Base-by-base conservation (phyloP, 1,139 yeast species). In the Lodderomyces theae region DNA sequence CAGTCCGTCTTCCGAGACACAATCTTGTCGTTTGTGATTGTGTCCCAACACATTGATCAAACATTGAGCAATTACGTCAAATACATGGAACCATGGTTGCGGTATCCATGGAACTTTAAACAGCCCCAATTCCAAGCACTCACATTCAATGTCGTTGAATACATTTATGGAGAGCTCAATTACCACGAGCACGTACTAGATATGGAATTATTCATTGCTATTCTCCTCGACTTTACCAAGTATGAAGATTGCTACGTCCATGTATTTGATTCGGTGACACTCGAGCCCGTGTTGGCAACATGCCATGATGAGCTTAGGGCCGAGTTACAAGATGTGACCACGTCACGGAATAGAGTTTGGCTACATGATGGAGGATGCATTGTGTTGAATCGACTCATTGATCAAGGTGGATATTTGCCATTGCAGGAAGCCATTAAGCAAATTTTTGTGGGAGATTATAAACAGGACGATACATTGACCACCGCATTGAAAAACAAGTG, bases 221-320 rank as follows among this genome's bases (percentile, higher is more conserved):
- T 79, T 2, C 57, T 80, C 12, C 56, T 57, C 40, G 57, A 63
- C 23, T 62, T 76, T 40, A 57, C 69, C 11, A 45, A 37, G 18
- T 24, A 37, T 48, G 23, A 41, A 17, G 63, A 74, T 39, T 47
- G 76, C 2, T 76, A 61, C 51, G 62, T 79, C 8, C 78, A 74
- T 41, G 48, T 77, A 1, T 64, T 67, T 48, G 86, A 81, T 52
- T 69, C 74, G 1, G 39, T 42, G 13, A 82, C 76, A 38, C 78
- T 79, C 3, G 88, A 82, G 45, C 72, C 77, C 37, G 42, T 82
- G 4, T 54, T 82, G 39, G 69, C 76, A 9, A 79, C 77, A 43
- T 66, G 74, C 3, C 64, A 72, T 29, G 72, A 74, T 10, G 38
- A 36, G 6, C 42, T 51, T 3, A 42, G 74, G 1, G 79, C 79